Conservation (phyloP, 352 stramenopile genomes). For the Phytophthora pinifolia region DNA sequence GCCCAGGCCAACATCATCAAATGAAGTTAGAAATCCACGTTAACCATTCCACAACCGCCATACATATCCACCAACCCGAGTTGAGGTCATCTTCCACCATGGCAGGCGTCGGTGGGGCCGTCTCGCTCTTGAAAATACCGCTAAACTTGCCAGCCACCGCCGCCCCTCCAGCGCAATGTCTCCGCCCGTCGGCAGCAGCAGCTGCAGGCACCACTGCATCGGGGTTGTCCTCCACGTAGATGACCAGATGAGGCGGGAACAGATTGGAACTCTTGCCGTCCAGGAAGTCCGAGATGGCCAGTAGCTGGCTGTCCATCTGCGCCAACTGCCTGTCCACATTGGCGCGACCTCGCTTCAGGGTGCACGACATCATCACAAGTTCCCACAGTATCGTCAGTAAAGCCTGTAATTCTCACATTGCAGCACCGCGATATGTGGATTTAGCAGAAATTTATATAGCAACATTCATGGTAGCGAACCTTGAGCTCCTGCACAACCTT, state of each 20-base stretch:
- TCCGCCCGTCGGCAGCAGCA: conserved; percentile 19
- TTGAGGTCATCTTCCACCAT: conserved; percentile 73
- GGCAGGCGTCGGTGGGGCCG: conserved; percentile 28
- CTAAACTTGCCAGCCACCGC: conserved; percentile 23
- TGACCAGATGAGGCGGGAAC: conserved; percentile 42
- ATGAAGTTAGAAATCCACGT: background rate
- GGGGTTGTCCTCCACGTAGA: conserved; percentile 20
- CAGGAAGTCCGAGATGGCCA: conserved; percentile 63
- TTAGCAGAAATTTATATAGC: background rate
- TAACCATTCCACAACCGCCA: background rate
- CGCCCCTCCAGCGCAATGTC: conserved; percentile 17
- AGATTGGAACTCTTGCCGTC: conserved; percentile 44
- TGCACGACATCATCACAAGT: background rate
- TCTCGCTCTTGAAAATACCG: conserved; percentile 27
- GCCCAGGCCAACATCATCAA: conserved; percentile 1
- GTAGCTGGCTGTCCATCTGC: conserved; percentile 61
- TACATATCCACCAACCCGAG: conserved; percentile 34
- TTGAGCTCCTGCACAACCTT: conserved; percentile 70
- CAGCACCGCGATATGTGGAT: background rate
- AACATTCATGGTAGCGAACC: conserved; percentile 21
- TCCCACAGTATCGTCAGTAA: conserved; percentile 2
- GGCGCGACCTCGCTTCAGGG: conserved; percentile 42
- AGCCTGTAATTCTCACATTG: background rate
- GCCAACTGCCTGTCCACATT: conserved; percentile 58
- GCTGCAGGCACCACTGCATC: background rate